These are phyloP conservation scores for Amylostereum areolatum DNA, from an alignment of 1,284 basidiomycete species.

Conservation along the genomic window DNA sequence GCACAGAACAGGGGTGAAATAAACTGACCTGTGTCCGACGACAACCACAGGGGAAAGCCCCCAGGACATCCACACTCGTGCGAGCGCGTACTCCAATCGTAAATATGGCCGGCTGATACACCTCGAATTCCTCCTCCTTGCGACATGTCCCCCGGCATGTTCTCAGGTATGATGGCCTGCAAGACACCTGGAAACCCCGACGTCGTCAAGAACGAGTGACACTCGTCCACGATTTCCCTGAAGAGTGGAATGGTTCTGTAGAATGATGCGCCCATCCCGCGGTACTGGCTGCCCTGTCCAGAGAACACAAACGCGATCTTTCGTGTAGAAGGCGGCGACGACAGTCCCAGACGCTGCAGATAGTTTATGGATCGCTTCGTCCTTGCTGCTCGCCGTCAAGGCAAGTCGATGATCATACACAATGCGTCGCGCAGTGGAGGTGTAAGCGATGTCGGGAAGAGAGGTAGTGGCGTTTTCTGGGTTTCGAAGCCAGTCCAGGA, in stretches of 20 bases:
- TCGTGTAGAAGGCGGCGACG: conserved; percentile 18
- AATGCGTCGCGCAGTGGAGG: conserved; percentile 57
- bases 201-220: conserved; percentile 41
- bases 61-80: conserved; percentile 59
- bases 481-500: conserved; percentile 38
- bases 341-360: conserved; percentile 25
- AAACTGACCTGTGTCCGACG: conserved; percentile 60
- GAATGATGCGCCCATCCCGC: conserved; percentile 55
- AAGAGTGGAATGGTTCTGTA: conserved; percentile 45
- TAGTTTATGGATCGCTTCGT: conserved; percentile 42
- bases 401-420: conserved; percentile 48
- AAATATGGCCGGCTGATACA: conserved; percentile 50
- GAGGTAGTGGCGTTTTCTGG: conserved; percentile 17
- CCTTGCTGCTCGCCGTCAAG: conserved; percentile 32
- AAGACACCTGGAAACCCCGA: conserved; percentile 47
- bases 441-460: conserved; percentile 54
- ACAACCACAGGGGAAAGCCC: conserved; percentile 51
- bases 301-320: conserved; percentile 61
- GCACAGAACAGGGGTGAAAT: neutral
- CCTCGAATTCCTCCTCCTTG: conserved; percentile 32
- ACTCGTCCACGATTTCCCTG: conserved; percentile 45
- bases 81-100: conserved; percentile 56
- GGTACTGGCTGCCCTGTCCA: conserved; percentile 62
- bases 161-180: conserved; percentile 32
- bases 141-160: conserved; percentile 15